Base-by-base conservation (phyloP, 1,139 yeast species). In the Yamadazyma siamensis region DNA sequence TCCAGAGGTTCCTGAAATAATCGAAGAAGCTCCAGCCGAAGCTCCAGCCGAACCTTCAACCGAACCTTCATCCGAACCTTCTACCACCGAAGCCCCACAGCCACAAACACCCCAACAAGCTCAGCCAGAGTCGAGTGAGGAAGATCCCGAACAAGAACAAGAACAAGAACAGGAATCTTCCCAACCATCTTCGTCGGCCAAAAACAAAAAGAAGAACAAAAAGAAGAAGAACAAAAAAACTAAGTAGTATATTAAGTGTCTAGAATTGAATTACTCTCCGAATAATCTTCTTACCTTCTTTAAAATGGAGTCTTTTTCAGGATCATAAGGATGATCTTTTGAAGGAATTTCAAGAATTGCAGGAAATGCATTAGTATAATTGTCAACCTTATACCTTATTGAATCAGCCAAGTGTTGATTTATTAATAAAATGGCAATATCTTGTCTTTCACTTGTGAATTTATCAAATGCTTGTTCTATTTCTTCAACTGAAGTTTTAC, bases 271-370 rank as follows among this genome's bases (percentile, higher is more conserved):
- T 28, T 68, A 87, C 63, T 89, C 97, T 26, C 97, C 97, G 65
- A 89, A 89, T 44, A 91, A 67, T 56, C 95, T 79, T 67, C 95
- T 83, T 19, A 91, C 98, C 56, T 94, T 82, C 65, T 94, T 81
- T 63, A 91, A 72, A 33, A 91, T 88, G 14, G 95, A 83, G 60
- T 91, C 99, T 77, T 89, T 94, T 58, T 89, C 97, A 15, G 98
- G 98, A 58, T 91, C 89, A 56, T 91, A 91, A 14, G 99, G 98
- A 56, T 91, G 97, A 54, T 91, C 99, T 65, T 91, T 91, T 12
- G 97, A 86, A 23, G 99, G 99, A 46, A 91, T 91, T 61, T 91
- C 99, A 52, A 91, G 71, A 31, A 91, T 79, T 3, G 98, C 96
- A 6, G 99, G 99, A 61, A 91, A 91, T 8, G 98, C 95, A 46